These are phyloP conservation scores for Arachis monticola DNA, from an alignment of 331 rosid species.

Conservation along the genomic window DNA sequence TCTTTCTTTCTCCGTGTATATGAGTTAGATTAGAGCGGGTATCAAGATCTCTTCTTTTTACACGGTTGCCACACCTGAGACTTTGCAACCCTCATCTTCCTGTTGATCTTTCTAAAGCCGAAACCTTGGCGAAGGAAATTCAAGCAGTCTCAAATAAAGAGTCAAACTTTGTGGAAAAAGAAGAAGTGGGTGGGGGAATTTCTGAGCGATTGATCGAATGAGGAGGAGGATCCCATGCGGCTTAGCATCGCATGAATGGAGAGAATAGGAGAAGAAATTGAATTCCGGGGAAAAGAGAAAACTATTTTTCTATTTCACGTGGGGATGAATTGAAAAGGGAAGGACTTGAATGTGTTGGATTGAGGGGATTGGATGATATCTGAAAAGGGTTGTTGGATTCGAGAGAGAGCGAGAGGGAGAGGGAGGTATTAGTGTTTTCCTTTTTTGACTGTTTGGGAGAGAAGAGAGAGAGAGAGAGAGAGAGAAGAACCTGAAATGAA, in stretches of 20 bases:
- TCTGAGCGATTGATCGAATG: slow-evolving; percentile 11
- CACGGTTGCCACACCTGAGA: slow-evolving; percentile 89
- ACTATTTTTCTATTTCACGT: too few relatives aligned
- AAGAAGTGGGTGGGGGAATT: neutral
- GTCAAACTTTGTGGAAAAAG: neutral
- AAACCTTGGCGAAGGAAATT: neutral
- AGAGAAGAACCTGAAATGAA: too few relatives aligned
- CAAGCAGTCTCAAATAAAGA: neutral
- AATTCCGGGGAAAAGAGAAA: too few relatives aligned
- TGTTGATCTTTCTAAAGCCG: neutral
- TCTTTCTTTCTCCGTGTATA: slow-evolving; percentile 5
- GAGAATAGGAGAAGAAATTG: neutral
- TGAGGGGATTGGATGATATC: too few relatives aligned
- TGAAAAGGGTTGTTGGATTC: too few relatives aligned
- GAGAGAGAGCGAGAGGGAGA: too few relatives aligned
- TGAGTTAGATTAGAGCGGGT: neutral
- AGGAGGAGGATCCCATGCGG: slow-evolving; percentile 22
- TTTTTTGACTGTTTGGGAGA: too few relatives aligned
- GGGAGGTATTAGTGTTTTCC: too few relatives aligned
- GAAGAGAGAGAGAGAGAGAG: too few relatives aligned
- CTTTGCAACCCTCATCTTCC: slow-evolving; percentile 59
- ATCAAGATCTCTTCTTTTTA: slow-evolving; percentile 71
- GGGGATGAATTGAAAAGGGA: too few relatives aligned
- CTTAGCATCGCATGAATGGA: neutral
- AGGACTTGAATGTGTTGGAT: too few relatives aligned